These are phyloP conservation scores for Colletotrichum sansevieriae DNA, from an alignment of 2,329 filamentous ascomycete genomes.

Conservation along the genomic window DNA sequence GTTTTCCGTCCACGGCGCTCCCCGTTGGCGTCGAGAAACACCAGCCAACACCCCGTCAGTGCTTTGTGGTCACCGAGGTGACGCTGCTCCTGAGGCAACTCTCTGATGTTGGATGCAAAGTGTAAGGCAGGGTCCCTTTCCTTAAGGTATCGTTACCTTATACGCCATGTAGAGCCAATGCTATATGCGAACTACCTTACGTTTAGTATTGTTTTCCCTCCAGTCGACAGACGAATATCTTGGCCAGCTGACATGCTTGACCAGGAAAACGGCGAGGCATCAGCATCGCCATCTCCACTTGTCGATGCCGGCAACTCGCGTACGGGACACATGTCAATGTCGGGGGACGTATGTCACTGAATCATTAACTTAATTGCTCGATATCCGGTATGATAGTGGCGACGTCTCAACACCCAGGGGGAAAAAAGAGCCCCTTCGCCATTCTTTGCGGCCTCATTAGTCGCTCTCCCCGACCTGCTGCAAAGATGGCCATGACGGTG, in stretches of 20 bases:
- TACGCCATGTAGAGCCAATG: not conserved
- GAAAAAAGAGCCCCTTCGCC: constrained; percentile 2
- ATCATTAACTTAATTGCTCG: not conserved
- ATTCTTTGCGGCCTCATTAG: constrained; percentile 17
- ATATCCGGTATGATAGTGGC: constrained; percentile 14
- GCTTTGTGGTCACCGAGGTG: constrained; percentile 39
- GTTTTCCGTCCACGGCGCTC: constrained; percentile 19
- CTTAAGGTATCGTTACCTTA: not conserved
- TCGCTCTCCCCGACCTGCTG: constrained; percentile 31
- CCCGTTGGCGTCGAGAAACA: constrained; percentile 24
- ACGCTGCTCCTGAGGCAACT: constrained; percentile 29
- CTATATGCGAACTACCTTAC: not conserved
- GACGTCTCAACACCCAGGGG: constrained; percentile 4
- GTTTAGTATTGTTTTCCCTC: constrained; percentile 12
- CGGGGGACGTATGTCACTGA: constrained; percentile 10
- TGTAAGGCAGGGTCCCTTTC: constrained; percentile 23
- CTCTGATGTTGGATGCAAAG: constrained; percentile 37
- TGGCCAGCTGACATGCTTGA: constrained; percentile 7
- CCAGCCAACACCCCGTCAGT: constrained; percentile 24
- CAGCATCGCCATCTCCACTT: constrained; percentile 12
- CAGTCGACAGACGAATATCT: constrained; percentile 4
- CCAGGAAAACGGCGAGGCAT: constrained; percentile 10
- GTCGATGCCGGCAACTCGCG: not conserved
- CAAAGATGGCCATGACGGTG: constrained; percentile 29
- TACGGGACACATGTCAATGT: constrained; percentile 9